Conservation (phyloP, 2,329 filamentous ascomycete genomes). For the Fusarium burgessii region DNA sequence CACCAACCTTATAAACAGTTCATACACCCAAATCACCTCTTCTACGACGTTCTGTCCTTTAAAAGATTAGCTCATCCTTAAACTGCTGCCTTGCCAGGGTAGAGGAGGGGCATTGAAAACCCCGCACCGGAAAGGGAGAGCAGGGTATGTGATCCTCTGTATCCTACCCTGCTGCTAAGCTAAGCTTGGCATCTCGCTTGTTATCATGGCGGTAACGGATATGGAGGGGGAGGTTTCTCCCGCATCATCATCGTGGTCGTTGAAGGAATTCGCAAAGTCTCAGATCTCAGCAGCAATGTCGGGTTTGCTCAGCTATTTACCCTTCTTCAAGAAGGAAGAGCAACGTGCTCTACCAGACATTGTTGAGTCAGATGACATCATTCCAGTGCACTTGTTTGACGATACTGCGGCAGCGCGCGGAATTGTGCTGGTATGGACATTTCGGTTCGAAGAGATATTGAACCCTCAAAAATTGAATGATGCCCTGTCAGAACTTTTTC, state of each 20-base stretch:
- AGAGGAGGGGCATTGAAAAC: background rate
- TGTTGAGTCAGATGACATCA: conserved; percentile 21
- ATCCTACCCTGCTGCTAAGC: background rate
- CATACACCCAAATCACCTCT: background rate
- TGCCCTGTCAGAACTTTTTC: conserved; percentile 8
- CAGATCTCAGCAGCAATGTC: background rate
- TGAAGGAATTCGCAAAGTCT: background rate
- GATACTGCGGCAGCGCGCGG: conserved; percentile 16
- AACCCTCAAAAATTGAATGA: conserved; percentile 1
- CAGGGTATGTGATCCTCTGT: conserved; percentile 1
- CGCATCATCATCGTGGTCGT: background rate
- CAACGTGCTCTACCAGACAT: background rate
- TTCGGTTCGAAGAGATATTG: conserved; percentile 21
- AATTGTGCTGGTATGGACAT: conserved; percentile 26
- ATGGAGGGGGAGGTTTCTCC: background rate
- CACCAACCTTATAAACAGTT: background rate
- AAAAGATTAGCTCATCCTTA: background rate
- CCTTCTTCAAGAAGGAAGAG: conserved; percentile 5
- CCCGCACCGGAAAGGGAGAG: background rate
- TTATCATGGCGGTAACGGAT: background rate
- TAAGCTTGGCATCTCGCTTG: background rate
- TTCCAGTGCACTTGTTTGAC: conserved; percentile 28
- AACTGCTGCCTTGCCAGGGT: background rate
- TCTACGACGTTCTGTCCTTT: too few species aligned
- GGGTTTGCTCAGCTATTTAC: conserved; percentile 5